Base-by-base conservation (phyloP, 108 stramenopile species). In the Skeletonema potamos region DNA sequence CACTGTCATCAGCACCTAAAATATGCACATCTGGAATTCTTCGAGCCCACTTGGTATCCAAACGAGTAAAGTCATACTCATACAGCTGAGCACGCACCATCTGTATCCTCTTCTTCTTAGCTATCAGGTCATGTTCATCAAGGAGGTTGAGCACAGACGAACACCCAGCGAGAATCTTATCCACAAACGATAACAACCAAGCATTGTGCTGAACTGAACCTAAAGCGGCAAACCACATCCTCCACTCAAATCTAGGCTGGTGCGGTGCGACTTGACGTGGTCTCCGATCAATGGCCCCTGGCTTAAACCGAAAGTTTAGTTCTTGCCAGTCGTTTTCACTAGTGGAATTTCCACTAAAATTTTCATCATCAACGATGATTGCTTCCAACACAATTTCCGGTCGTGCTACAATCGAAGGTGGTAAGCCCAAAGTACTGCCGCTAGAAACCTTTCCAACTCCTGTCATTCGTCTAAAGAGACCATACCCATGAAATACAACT, bases 171-270 rank as follows among this genome's bases (percentile, higher is more conserved):
- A 89, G 77, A 0, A 89, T 12, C 30, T 84, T 85, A 36, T 79
- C 44, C 0, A 82, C 48, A 10, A 89, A 65, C 29, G 72, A 58
- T 22, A 92, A 36, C 9, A 86, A 44, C 90, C 90, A 92, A 13
- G 86, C 79, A 39, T 85, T 76, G 56, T 85, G 74, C 32, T 86
- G 70, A 63, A 82, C 77, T 10, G 29, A 54, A 0, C 83, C 83
- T 9, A 92, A 66, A 24, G 90, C 90, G 3, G 90, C 90, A 66
- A 92, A 92, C 90, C 90, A 92, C 86, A 89, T 84, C 81, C 82
- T 79, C 90, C 90, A 92, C 54, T 92, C 90, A 24, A 92, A 74
- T 27, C 81, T 34, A 29, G 73, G 73, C 59, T 91, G 87, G 60
- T 88, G 85, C 1, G 91, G 91, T 27, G 81, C 85, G 4, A 85